These are phyloP conservation scores for Cyanidiococcus yangmingshanensis DNA, from an alignment of 23 red algal species.

Conservation along the genomic window DNA sequence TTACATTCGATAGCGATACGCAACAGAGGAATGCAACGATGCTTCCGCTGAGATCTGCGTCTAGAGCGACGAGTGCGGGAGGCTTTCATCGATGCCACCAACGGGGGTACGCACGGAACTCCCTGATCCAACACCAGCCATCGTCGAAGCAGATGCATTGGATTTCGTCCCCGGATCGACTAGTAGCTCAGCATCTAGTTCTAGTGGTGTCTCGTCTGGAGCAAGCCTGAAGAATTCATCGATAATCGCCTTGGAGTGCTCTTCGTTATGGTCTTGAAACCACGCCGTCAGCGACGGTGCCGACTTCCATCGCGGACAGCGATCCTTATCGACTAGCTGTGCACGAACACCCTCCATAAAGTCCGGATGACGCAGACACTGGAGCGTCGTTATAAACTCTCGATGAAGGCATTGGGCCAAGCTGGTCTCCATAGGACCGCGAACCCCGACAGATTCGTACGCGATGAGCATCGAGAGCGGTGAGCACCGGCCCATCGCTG, in stretches of 20 bases:
- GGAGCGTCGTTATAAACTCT: constrained; percentile 46
- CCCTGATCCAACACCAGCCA: background rate
- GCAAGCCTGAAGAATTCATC: background rate
- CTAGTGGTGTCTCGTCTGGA: background rate
- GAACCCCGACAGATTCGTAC: background rate
- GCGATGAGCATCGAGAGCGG: constrained; percentile 16
- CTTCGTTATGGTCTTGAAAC: background rate
- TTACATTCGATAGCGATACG: background rate
- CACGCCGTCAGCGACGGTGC: constrained; percentile 23
- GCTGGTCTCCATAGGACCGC: background rate
- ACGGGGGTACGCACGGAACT: background rate
- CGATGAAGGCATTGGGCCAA: background rate
- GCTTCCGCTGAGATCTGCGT: background rate
- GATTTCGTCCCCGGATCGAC: background rate
- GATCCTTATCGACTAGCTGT: constrained; percentile 64
- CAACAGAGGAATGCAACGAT: background rate
- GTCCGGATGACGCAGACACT: constrained; percentile 42
- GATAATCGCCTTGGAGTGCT: background rate
- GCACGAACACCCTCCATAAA: constrained; percentile 62
- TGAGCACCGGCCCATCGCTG: background rate
- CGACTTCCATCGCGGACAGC: constrained; percentile 46
- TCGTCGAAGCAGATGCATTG: background rate
- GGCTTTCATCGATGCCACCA: background rate
- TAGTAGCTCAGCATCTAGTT: background rate
- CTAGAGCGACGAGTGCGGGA: background rate